Base-by-base conservation (phyloP, 129 eudicot genomes). In the Tagetes patula region DNA sequence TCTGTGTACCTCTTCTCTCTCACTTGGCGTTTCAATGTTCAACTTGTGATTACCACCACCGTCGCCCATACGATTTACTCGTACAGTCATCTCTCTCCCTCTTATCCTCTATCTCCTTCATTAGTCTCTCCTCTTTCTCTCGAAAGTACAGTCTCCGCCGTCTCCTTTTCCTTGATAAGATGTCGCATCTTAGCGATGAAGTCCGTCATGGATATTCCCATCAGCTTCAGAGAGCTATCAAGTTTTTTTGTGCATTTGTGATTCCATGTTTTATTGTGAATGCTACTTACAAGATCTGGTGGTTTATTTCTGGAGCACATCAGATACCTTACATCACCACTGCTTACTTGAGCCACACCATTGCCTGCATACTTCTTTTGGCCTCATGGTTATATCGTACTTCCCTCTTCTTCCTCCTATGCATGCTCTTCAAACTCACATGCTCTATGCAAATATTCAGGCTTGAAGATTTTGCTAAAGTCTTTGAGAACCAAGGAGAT, bases 161-260 rank as follows among this genome's bases (percentile, higher is more conserved):
- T 14, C 84, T 88, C 47, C 72, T 91, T 59, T 91, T 88, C 68
- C 88, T 91, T 38, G 95, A 88, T 77, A 84, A 82, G 64, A 71
- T 91, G 81, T 67, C 63, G 11, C 75, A 77, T 50, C 92, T 84
- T 7, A 86, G 87, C 56, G 87, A 80, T n/a, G 81, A 80, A 69
- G 96, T 88, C 12, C 82, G 82, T 4, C 70, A 73, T 3, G 92
- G 90, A 4, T 88, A 91, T 41, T 69, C 90, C 1, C 61, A 72
- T 33, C 88, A 91, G 70, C 81, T 91, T 59, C 88, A 91, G 97
- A 84, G 37, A 78, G 87, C 92, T 68, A 80, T 88, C 87, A 91
- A 82, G 81, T 81, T 88, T 39, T 79, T 82, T 20, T 91, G 82
- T 40, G 79, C 75, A 45, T 88, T 91, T 71, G 86, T 87, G 62